Evolutionary conservation across 768 basidiomycete species (phyloP).

Genomic region (Paxillus ammoniavirescens): DNA sequence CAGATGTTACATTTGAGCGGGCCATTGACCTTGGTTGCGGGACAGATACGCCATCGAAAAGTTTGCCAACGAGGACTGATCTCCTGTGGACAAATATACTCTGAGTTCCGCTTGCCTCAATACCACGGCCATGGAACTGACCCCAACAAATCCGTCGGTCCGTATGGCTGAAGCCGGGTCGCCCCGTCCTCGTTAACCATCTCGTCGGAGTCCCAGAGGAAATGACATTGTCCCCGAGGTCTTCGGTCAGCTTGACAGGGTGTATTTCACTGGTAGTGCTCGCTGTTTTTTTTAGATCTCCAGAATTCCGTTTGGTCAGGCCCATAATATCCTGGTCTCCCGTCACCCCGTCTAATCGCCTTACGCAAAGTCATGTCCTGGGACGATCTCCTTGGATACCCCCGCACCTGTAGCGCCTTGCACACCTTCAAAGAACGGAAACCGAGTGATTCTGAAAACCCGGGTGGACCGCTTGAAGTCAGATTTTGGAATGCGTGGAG

Average conservation of each 20-base stretch:
- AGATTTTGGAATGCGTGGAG: slow-evolving; percentile 60
- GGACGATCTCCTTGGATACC: slow-evolving; percentile 64
- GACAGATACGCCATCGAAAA: slow-evolving; percentile 47
- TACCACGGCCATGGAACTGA: slow-evolving; percentile 61
- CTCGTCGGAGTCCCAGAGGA: slow-evolving; percentile 66
- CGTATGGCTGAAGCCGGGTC: slow-evolving; percentile 79
- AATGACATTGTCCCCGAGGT: slow-evolving; percentile 30
- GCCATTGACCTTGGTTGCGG: slow-evolving; percentile 82
- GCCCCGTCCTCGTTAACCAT: slow-evolving; percentile 67
- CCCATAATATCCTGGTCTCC: slow-evolving; percentile 39
- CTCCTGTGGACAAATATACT: slow-evolving; percentile 55
- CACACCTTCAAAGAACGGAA: slow-evolving; percentile 63
- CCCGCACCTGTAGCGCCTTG: slow-evolving; percentile 69
- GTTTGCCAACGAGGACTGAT: background rate
- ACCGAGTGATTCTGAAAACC: slow-evolving; percentile 49
- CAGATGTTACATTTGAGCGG: slow-evolving; percentile 42
- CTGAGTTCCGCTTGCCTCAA: slow-evolving; percentile 63
- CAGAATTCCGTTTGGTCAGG: slow-evolving; percentile 26
- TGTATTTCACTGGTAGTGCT: slow-evolving; percentile 56
- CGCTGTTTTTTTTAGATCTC: background rate
- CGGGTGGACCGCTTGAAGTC: slow-evolving; percentile 62
- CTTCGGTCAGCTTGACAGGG: slow-evolving; percentile 45
- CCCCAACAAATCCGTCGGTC: slow-evolving; percentile 51
- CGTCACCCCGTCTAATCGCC: slow-evolving; percentile 40
- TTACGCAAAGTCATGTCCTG: slow-evolving; percentile 61